phyloP scores from a whole-genome alignment of 2,329 filamentous ascomycete genomes.

The Knoxdaviesia proteae region DNA sequence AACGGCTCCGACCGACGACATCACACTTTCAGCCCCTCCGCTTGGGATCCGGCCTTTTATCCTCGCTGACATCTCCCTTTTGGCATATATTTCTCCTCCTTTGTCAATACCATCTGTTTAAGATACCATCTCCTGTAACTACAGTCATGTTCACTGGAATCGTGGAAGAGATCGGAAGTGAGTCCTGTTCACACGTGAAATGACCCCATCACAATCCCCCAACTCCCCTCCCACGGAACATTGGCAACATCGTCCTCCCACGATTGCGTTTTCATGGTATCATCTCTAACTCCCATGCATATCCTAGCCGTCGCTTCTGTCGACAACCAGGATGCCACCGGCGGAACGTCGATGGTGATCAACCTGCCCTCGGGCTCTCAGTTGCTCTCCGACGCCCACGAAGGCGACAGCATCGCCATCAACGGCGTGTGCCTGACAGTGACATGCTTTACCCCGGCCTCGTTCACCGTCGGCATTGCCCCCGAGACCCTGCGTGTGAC shows the following conservation, averaged over 20 bases:
- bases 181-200: constrained; percentile 12
- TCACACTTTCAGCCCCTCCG: too few relatives aligned
- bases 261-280: background rate
- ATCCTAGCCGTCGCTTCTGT: constrained; percentile 59
- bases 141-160: constrained; percentile 78
- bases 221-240: background rate
- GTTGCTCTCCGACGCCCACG: constrained; percentile 65
- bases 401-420: constrained; percentile 85
- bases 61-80: too few relatives aligned
- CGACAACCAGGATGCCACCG: constrained; percentile 59
- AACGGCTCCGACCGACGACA: too few relatives aligned
- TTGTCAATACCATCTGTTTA: too few relatives aligned
- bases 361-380: constrained; percentile 40
- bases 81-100: too few relatives aligned
- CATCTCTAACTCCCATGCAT: background rate
- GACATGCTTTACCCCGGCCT: constrained; percentile 28
- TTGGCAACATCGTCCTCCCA: background rate
- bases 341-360: constrained; percentile 82
- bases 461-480: constrained; percentile 83
- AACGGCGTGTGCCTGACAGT: constrained; percentile 95
- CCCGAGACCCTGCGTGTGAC: constrained; percentile 92
- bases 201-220: too few relatives aligned
- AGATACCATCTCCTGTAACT: too few relatives aligned
- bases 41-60: too few relatives aligned
- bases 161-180: constrained; percentile 82